A percentile compares a stretch with the other conserved stretches of the same genome.
phyloP scores from a whole-genome alignment of 2,329 filamentous ascomycete species.

The Setomelanomma holmii region DNA sequence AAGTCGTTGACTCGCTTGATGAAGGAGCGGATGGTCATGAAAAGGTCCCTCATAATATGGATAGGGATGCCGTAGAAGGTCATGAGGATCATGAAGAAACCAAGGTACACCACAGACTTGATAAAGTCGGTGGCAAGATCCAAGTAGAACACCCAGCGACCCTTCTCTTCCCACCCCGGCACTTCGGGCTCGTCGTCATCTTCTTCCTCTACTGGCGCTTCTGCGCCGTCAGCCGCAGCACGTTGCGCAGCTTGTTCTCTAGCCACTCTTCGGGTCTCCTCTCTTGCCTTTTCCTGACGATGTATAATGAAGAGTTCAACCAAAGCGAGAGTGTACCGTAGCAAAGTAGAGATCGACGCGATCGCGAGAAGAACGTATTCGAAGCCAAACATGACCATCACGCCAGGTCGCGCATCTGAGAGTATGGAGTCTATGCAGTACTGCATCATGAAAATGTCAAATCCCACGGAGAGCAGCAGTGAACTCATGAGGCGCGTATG shows the following conservation, averaged over 20 bases:
- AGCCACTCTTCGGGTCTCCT: conserved; percentile 48
- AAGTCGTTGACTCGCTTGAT: conserved; percentile 88
- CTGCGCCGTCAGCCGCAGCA: conserved; percentile 48
- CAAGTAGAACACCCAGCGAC: conserved; percentile 87
- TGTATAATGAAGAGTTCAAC: conserved; percentile 78
- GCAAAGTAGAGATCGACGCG: conserved; percentile 77
- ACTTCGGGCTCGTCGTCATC: conserved; percentile 94
- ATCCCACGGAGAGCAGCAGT: conserved; percentile 77
- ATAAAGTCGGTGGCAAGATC: conserved; percentile 89
- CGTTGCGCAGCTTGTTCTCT: conserved; percentile 74
- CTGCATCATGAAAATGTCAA: conserved; percentile 79
- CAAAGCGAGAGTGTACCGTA: conserved; percentile 80
- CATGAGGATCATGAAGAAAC: conserved; percentile 92
- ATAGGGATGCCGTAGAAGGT: conserved; percentile 95
- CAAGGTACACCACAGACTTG: conserved; percentile 86
- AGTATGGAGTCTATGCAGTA: conserved; percentile 86
- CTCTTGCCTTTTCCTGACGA: conserved; percentile 73
- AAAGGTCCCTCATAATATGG: conserved; percentile 94
- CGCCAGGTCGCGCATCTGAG: conserved; percentile 86
- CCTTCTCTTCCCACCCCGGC: conserved; percentile 95
- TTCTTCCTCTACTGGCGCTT: conserved; percentile 57
- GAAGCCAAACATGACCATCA: conserved; percentile 99
- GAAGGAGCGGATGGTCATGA: conserved; percentile 92
- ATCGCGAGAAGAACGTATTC: conserved; percentile 90
- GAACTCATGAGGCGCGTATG: conserved; percentile 83